Conservation (phyloP, 1,139 yeast species). For the Diutina rugosa region DNA sequence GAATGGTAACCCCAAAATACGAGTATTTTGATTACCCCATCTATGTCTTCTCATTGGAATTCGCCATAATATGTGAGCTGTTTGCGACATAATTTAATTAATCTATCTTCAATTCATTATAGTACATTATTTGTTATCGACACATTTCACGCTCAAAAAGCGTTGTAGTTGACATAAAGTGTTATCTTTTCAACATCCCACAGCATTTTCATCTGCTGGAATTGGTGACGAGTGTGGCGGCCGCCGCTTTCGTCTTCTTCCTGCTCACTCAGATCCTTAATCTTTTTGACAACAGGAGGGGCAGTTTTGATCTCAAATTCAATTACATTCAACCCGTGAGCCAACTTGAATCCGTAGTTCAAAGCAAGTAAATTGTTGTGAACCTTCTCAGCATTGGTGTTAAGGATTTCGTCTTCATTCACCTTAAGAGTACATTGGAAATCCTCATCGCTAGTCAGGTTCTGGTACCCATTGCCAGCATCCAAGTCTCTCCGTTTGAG, state of each 20-base stretch:
- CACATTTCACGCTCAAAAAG: background rate
- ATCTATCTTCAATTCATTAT: background rate
- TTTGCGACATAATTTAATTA: too few species aligned
- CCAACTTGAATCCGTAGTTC: conserved; percentile 35
- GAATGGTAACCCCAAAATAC: too few species aligned
- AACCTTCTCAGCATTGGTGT: conserved; percentile 11
- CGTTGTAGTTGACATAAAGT: conserved; percentile 10
- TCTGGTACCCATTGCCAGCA: conserved; percentile 17
- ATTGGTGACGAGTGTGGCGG: conserved; percentile 35
- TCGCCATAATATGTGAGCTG: too few species aligned
- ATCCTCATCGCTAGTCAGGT: conserved; percentile 18
- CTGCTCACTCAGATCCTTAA: conserved; percentile 5
- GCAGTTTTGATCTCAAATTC: conserved; percentile 35
- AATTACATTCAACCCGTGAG: conserved; percentile 34
- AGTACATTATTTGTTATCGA: background rate
- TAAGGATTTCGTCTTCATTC: conserved; percentile 36
- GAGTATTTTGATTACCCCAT: too few species aligned
- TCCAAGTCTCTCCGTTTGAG: conserved; percentile 18
- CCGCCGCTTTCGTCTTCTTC: conserved; percentile 10
- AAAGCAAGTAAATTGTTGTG: conserved; percentile 16
- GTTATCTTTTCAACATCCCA: conserved; percentile 36
- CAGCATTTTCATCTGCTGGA: conserved; percentile 32
- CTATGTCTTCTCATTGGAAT: too few species aligned
- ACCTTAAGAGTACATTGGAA: conserved; percentile 31
- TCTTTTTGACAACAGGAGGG: conserved; percentile 7